Conservation (phyloP, 2,329 filamentous ascomycete genomes). For the Sporothrix euskadiensis region DNA sequence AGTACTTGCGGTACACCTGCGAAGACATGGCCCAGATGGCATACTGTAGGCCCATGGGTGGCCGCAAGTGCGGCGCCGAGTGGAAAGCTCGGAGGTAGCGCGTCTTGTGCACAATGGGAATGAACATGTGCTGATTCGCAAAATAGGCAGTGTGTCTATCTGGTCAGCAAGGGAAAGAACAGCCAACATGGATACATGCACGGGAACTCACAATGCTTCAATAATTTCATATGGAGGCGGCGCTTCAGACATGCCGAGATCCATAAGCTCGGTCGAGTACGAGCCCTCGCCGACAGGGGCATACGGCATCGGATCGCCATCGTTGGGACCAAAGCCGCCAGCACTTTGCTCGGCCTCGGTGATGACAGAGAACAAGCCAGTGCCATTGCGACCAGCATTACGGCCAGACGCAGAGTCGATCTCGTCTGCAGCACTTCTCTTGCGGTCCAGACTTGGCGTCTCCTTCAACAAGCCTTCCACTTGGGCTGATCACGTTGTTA, state of each 20-base stretch:
- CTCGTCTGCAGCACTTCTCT: slow-evolving; percentile 8
- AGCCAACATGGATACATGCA: neutral
- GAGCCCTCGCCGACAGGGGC: slow-evolving; percentile 2
- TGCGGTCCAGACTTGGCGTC: slow-evolving; percentile 43
- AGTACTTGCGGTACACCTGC: slow-evolving; percentile 70
- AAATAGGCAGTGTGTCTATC: slow-evolving; percentile 74
- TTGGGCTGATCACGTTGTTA: slow-evolving; percentile 57
- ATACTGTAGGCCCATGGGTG: slow-evolving; percentile 81
- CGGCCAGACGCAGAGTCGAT: neutral
- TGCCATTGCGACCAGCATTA: neutral
- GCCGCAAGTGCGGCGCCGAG: slow-evolving; percentile 68
- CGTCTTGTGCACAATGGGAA: slow-evolving; percentile 76
- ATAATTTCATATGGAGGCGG: slow-evolving; percentile 76
- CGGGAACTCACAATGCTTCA: slow-evolving; percentile 70
- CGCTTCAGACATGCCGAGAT: slow-evolving; percentile 77
- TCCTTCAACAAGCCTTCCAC: slow-evolving; percentile 78
- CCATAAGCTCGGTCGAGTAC: slow-evolving; percentile 66
- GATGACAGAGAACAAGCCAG: slow-evolving; percentile 14
- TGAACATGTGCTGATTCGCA: slow-evolving; percentile 66
- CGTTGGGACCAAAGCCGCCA: neutral
- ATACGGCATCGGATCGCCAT: neutral
- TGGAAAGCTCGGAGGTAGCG: slow-evolving; percentile 76
- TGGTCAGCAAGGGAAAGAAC: neutral
- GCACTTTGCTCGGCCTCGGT: neutral
- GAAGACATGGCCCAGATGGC: slow-evolving; percentile 84